phyloP scores from a whole-genome alignment of 2,329 filamentous ascomycete genomes.

The Paecilomyces dactylethromorphus region DNA sequence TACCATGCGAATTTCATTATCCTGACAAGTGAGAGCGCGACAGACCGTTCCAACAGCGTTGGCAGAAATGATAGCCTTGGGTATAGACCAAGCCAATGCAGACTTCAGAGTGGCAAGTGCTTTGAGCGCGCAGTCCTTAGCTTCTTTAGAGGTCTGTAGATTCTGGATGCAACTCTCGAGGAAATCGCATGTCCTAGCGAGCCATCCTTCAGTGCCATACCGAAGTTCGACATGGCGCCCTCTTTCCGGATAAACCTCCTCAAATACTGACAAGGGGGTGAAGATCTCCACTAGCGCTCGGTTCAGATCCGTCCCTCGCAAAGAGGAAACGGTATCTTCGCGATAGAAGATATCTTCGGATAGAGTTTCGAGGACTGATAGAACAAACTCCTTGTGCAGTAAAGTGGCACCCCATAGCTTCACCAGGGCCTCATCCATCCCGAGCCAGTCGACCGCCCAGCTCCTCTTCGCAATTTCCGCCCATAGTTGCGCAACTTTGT shows the following conservation, averaged over 20 bases:
- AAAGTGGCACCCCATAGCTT: conserved; percentile 64
- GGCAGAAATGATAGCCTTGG: conserved; percentile 68
- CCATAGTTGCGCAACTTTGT: conserved; percentile 93
- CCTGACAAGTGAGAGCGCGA: conserved; percentile 61
- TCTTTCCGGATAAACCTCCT: conserved; percentile 68
- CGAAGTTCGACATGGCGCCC: conserved; percentile 64
- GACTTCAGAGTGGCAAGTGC: conserved; percentile 71
- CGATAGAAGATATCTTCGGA: conserved; percentile 91
- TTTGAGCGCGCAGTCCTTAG: conserved; percentile 67
- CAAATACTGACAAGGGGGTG: conserved; percentile 68
- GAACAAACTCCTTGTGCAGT: conserved; percentile 75
- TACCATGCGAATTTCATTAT: conserved; percentile 69
- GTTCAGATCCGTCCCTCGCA: conserved; percentile 77
- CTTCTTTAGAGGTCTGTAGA: conserved; percentile 58
- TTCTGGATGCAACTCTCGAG: conserved; percentile 66
- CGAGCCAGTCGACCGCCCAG: conserved; percentile 89
- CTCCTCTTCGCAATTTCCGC: conserved; percentile 87
- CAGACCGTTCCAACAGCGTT: conserved; percentile 65
- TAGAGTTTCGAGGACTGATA: conserved; percentile 81
- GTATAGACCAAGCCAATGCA: conserved; percentile 79
- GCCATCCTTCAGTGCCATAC: conserved; percentile 78
- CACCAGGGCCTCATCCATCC: conserved; percentile 83
- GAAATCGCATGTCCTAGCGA: conserved; percentile 67
- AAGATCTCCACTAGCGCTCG: conserved; percentile 91
- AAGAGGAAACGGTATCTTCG: conserved; percentile 77